Percentiles rank a stretch among this genome's conserved stretches.
These are phyloP conservation scores for Candida anglica DNA, from an alignment of 805 yeast genomes.

Conservation along the genomic window DNA sequence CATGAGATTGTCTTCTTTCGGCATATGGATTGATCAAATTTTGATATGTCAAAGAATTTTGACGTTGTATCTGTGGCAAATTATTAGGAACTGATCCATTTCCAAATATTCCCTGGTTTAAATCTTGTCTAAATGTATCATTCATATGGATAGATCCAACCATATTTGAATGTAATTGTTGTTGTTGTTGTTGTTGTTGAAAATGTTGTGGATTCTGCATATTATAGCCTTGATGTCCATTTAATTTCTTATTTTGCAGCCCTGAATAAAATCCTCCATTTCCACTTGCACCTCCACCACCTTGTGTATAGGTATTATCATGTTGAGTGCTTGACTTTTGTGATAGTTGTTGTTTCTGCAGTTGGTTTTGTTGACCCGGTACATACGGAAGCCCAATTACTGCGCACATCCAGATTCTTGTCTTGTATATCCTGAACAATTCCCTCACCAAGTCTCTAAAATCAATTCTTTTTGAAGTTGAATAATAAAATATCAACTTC, in stretches of 20 bases:
- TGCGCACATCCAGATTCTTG: constrained; percentile 82
- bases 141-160: too few relatives aligned
- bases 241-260: too few relatives aligned
- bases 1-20: neutral
- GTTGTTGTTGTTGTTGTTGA: neutral
- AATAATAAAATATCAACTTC: constrained; percentile 69
- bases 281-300: neutral
- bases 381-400: constrained; percentile 41
- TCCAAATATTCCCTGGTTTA: too few relatives aligned
- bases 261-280: too few relatives aligned
- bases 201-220: neutral
- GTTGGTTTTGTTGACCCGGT: constrained; percentile 4
- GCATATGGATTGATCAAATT: neutral
- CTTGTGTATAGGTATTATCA: neutral
- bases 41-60: neutral
- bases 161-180: too few relatives aligned
- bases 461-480: constrained; percentile 59
- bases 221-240: neutral
- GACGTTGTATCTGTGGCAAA: neutral
- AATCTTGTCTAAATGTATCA: neutral
- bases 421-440: constrained; percentile 69
- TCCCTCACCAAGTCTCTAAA: constrained; percentile 72
- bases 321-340: neutral
- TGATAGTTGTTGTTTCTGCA: constrained; percentile 1
- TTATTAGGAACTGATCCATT: too few relatives aligned